Evolutionary conservation across 2,329 filamentous ascomycete genomes (phyloP).

Genomic region (Nemania serpens): DNA sequence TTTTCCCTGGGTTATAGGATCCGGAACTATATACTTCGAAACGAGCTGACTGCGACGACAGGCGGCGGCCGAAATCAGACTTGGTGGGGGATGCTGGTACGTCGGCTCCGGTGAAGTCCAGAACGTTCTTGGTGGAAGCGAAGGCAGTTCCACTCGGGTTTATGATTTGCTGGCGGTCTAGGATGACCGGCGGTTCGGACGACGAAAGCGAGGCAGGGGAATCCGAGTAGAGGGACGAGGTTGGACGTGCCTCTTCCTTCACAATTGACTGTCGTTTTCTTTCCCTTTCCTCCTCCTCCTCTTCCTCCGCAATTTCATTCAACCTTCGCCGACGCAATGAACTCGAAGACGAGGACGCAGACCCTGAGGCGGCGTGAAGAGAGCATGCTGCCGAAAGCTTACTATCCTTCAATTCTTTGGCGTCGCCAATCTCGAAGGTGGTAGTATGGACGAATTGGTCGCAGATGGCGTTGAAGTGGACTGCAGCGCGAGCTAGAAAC

Average conservation of each 20-base stretch:
- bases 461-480: constrained; percentile 70
- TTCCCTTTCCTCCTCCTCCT: constrained; percentile 72
- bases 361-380: constrained; percentile 83
- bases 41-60: constrained; percentile 58
- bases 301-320: constrained; percentile 93
- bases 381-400: constrained; percentile 88
- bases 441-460: constrained; percentile 83
- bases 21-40: constrained; percentile 56
- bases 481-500: constrained; percentile 74
- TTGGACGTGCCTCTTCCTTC: constrained; percentile 50
- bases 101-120: constrained; percentile 55
- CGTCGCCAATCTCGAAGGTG: constrained; percentile 73
- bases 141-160: constrained; percentile 57
- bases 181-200: constrained; percentile 48
- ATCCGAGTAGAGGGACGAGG: constrained; percentile 38
- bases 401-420: constrained; percentile 83
- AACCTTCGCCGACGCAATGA: constrained; percentile 77
- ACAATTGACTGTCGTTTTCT: constrained; percentile 63
- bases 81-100: constrained; percentile 52
- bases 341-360: constrained; percentile 82
- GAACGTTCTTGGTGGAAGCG: constrained; percentile 54
- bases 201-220: constrained; percentile 29
- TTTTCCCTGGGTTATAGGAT: constrained; percentile 64
- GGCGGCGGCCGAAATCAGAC: constrained; percentile 48
- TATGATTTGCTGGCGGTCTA: constrained; percentile 58